Conservation (phyloP, 495 filamentous ascomycete genomes). For the Hypoxylon cercidicola region DNA sequence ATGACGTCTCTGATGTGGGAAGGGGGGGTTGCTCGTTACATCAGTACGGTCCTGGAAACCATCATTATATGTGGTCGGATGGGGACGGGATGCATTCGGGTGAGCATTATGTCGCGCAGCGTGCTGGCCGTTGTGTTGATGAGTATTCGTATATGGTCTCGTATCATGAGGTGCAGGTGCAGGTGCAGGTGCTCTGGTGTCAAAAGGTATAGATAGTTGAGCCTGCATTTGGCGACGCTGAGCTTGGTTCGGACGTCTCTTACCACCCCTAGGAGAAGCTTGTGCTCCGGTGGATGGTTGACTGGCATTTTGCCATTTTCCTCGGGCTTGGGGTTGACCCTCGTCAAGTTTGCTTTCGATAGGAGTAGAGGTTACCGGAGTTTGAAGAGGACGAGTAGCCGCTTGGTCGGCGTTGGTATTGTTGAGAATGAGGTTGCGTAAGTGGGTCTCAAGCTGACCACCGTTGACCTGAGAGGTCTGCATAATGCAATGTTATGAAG, state of each 20-base stretch:
- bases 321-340: constrained; percentile 3
- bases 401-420: constrained; percentile 42
- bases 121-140: constrained; percentile 38
- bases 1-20: constrained; percentile 19
- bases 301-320: constrained; percentile 13
- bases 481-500: constrained; percentile 35
- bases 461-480: constrained; percentile 26
- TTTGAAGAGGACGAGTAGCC: constrained; percentile 1
- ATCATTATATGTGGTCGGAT: constrained; percentile 4
- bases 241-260: constrained; percentile 65
- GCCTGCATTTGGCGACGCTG: constrained; percentile 65
- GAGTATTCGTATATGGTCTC: constrained; percentile 33
- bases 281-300: constrained; percentile 9
- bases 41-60: constrained; percentile 13
- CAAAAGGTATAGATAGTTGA: constrained; percentile 61
- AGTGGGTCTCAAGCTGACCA: constrained; percentile 52
- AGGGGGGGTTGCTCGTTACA: constrained; percentile 2
- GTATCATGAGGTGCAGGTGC: constrained; percentile 36
- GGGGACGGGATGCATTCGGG: constrained; percentile 7
- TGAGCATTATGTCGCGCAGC: constrained; percentile 23
- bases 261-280: constrained; percentile 36
- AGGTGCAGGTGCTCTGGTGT: constrained; percentile 47
- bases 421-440: constrained; percentile 56
- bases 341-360: background rate
- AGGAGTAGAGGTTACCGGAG: constrained; percentile 9